A percentile compares a stretch with the other conserved stretches of the same genome.
These are phyloP conservation scores for Verticillium zaregamsianum DNA, from an alignment of 2,329 filamentous ascomycete genomes.

Conservation along the genomic window DNA sequence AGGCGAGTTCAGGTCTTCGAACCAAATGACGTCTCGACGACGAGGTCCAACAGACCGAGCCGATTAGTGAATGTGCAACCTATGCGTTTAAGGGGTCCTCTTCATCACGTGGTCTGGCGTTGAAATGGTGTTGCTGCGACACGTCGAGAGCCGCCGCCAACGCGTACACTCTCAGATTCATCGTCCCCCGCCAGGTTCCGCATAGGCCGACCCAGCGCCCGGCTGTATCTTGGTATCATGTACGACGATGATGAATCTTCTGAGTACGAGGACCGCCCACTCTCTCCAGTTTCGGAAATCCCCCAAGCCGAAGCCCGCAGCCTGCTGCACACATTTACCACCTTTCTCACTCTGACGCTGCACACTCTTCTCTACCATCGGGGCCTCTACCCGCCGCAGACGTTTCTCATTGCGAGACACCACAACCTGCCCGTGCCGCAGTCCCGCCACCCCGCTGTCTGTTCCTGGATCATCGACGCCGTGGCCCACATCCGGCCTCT, in stretches of 20 bases:
- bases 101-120: constrained; percentile 5
- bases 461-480: constrained; percentile 80
- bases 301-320: constrained; percentile 39
- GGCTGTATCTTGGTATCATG: not conserved
- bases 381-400: constrained; percentile 68
- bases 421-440: constrained; percentile 84
- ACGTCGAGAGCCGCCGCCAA: not conserved
- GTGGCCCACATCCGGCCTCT: constrained; percentile 67
- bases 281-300: constrained; percentile 15
- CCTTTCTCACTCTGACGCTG: constrained; percentile 77
- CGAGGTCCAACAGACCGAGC: not conserved
- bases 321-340: constrained; percentile 66
- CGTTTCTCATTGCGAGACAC: constrained; percentile 75
- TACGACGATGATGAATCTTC: not conserved
- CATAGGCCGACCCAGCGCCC: not conserved
- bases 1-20: no score
- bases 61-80: not conserved
- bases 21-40: no score
- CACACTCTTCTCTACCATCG: constrained; percentile 87
- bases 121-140: not conserved
- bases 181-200: not conserved
- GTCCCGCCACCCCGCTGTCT: constrained; percentile 80
- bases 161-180: not conserved
- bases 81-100: not conserved
- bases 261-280: not conserved